Conservation (phyloP, 1,139 yeast genomes). For the Protomyces gravidus region DNA sequence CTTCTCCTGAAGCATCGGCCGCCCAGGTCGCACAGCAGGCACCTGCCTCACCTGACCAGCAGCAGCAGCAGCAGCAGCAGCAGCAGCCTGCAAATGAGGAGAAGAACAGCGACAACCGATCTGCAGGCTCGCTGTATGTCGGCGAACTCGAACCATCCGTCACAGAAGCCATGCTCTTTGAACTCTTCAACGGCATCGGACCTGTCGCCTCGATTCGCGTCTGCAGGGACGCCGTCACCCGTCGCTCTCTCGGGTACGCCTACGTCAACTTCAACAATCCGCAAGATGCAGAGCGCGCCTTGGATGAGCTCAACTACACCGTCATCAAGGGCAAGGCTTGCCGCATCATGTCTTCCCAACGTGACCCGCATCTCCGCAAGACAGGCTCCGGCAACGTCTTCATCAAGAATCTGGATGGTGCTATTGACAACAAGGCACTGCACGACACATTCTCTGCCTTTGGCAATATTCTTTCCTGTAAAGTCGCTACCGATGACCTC, state of each 20-base stretch:
- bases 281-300: conserved; percentile 89
- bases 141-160: conserved; percentile 94
- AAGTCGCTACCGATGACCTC: conserved; percentile 90
- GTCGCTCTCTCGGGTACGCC: conserved; percentile 96
- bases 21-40: neutral
- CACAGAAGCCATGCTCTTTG: conserved; percentile 91
- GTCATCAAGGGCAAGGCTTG: conserved; percentile 94
- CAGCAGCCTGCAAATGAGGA: conserved; percentile 15
- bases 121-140: conserved; percentile 58
- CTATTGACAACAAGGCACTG: conserved; percentile 96
- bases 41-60: conserved; percentile 17
- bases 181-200: conserved; percentile 90
- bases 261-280: conserved; percentile 91
- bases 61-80: conserved; percentile 7
- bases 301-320: conserved; percentile 92
- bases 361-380: conserved; percentile 95
- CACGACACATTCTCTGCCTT: conserved; percentile 97
- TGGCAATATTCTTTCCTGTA: conserved; percentile 93
- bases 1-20: conserved; percentile 11
- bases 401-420: conserved; percentile 97
- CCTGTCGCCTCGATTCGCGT: conserved; percentile 96
- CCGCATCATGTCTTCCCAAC: conserved; percentile 99
- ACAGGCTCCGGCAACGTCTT: conserved; percentile 95
- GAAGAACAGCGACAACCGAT: conserved; percentile 21
- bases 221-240: conserved; percentile 97